Base-by-base conservation (phyloP, 2,329 filamentous ascomycete species). In the Cordyceps javanica region DNA sequence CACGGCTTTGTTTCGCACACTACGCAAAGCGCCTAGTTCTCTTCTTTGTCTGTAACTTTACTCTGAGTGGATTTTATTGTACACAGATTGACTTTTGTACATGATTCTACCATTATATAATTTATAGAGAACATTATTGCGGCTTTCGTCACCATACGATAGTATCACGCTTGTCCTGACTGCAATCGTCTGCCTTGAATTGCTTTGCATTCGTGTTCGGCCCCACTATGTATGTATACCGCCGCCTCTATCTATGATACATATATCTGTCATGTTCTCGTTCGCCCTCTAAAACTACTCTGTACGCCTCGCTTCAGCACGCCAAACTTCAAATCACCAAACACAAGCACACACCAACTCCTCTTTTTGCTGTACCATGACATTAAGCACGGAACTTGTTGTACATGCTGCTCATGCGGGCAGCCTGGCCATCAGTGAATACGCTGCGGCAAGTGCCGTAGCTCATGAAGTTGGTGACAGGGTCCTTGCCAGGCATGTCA, bases 391-490 rank as follows among this genome's bases (percentile, higher is more conserved):
- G 56, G 42, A 42, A 58, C n/a, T 41, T 48, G 5, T 58, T 38
- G 32, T 58, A 58, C 38, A 53, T 53, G 41, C 34, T 53, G 7
- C 25, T 34, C 60, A 60, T 61, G 19, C 60, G 56, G 23, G 42
- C 34, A 9, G 30, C 23, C 44, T 61, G 60, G 16, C 59, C 60
- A 1, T 48, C 21, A 3, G 60, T 61, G 36, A 61, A 61, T n/a
- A 48, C 49, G 28, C 32, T 56, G 50, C 54, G 49, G 23, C 60
- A 61, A 16, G 26, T 38, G n/a, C 53, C 49, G 25, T 61, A 61
- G 25, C 56, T 58, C 60, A 61, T 61, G 26, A 57, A 60, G 58
- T 61, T 61, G 55, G 57, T 52, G 21, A 61, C 52, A 14, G 60
- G 55, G 36, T 61, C 60, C 7, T 39, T 38, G 16, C 60, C 60